phyloP scores from a whole-genome alignment of 78 protist genomes.

The Trichosphaerium sp. region DNA sequence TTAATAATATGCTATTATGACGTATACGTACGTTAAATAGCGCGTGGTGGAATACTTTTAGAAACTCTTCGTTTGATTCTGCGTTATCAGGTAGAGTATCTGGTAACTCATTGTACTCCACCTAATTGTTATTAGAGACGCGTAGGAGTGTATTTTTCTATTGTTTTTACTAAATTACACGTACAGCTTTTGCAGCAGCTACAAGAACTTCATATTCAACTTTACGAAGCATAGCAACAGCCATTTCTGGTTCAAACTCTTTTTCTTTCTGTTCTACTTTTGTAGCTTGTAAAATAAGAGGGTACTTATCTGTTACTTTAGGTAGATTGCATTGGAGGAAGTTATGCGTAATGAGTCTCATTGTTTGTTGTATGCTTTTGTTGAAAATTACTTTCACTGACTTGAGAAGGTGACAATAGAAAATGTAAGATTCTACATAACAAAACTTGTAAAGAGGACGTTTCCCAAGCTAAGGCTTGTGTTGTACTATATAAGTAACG shows the following conservation, averaged over 20 bases:
- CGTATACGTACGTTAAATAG: not conserved
- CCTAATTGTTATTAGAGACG: not conserved
- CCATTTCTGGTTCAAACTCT: not conserved
- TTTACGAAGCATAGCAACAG: not conserved
- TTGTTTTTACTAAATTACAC: not conserved
- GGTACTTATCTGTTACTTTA: not conserved
- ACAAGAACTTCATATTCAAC: not conserved
- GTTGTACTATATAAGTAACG: too few species aligned
- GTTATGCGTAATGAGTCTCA: slow-evolving; percentile 12
- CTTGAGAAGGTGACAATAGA: too few species aligned
- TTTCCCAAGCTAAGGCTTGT: too few species aligned
- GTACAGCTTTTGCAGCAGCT: not conserved
- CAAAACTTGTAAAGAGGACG: too few species aligned
- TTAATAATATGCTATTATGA: not conserved
- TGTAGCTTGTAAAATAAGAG: not conserved
- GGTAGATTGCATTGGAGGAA: not conserved
- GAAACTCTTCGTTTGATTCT: not conserved
- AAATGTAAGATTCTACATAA: too few species aligned
- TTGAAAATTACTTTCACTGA: too few species aligned
- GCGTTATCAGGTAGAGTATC: not conserved
- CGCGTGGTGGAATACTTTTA: slow-evolving; percentile 2
- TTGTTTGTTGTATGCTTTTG: too few species aligned
- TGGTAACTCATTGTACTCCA: not conserved
- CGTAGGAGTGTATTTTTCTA: not conserved
- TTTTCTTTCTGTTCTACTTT: not conserved